phyloP scores from a whole-genome alignment of 2,329 filamentous ascomycete species.

The Calonectria pauciramosa region DNA sequence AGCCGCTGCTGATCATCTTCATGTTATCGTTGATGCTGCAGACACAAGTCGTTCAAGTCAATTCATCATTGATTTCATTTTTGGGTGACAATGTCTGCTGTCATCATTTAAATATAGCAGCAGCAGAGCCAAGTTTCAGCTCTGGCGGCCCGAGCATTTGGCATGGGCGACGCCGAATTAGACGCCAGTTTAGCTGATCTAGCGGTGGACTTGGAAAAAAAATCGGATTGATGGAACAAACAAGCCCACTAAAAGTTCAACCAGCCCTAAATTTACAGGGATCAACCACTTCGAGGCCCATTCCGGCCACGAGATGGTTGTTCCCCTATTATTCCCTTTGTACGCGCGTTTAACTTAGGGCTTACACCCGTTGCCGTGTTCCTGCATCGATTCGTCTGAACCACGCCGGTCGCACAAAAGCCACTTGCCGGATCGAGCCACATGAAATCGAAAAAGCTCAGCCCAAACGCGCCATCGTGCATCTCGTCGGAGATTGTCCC shows the following conservation, averaged over 20 bases:
- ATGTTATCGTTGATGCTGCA: neutral
- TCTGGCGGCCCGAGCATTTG: neutral
- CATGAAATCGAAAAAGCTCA: neutral
- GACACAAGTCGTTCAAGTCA: neutral
- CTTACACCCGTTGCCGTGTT: neutral
- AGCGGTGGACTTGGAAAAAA: neutral
- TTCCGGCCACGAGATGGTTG: neutral
- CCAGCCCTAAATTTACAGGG: neutral
- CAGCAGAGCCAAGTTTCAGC: neutral
- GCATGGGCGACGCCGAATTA: neutral
- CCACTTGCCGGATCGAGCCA: neutral
- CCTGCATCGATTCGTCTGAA: neutral
- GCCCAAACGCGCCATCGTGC: neutral
- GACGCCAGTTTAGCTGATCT: neutral
- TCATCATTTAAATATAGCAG: neutral
- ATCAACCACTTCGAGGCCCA: neutral
- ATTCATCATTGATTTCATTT: neutral
- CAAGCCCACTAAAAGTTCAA: neutral
- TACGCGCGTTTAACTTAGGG: neutral
- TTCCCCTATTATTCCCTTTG: neutral
- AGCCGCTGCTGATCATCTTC: neutral
- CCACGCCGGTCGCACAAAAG: neutral
- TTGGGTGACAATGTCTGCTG: neutral
- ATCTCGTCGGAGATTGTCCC: neutral
- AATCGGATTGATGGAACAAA: neutral